phyloP scores from a whole-genome alignment of 352 stramenopile genomes.

The Elongisporangium anandrum region DNA sequence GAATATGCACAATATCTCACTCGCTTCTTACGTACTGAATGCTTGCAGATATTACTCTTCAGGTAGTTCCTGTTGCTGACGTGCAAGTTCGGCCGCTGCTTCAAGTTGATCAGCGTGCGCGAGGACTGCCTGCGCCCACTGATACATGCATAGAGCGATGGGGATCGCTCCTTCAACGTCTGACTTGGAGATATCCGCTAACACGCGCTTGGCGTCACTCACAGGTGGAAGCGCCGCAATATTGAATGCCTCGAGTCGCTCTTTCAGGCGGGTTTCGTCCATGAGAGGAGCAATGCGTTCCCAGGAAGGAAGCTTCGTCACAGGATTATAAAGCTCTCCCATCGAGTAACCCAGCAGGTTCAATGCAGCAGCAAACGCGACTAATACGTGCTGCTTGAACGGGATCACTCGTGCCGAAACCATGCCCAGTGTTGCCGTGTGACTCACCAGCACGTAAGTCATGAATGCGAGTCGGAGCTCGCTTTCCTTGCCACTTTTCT shows the following conservation, averaged over 20 bases:
- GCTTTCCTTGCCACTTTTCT: slow-evolving; percentile 47
- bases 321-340: slow-evolving; percentile 35
- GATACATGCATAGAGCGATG: slow-evolving; percentile 42
- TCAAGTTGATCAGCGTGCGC: slow-evolving; percentile 52
- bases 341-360: slow-evolving; percentile 43
- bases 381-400: slow-evolving; percentile 48
- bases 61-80: slow-evolving; percentile 34
- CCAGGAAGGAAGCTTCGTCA: slow-evolving; percentile 57
- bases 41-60: slow-evolving; percentile 2
- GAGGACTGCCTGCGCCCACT: slow-evolving; percentile 50
- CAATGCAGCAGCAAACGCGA: slow-evolving; percentile 42
- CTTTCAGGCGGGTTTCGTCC: slow-evolving; percentile 25
- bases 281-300: slow-evolving; percentile 54
- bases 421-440: slow-evolving; percentile 44
- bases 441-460: slow-evolving; percentile 40
- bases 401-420: slow-evolving; percentile 42
- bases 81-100: slow-evolving; percentile 23
- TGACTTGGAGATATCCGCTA: slow-evolving; percentile 38
- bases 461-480: slow-evolving; percentile 54
- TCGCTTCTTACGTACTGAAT: background rate
- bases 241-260: slow-evolving; percentile 23
- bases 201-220: slow-evolving; percentile 29
- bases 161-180: slow-evolving; percentile 47
- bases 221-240: slow-evolving; percentile 11
- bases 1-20: background rate